phyloP scores from a whole-genome alignment of 2,329 filamentous ascomycete species.

The Xylaria polymorpha region DNA sequence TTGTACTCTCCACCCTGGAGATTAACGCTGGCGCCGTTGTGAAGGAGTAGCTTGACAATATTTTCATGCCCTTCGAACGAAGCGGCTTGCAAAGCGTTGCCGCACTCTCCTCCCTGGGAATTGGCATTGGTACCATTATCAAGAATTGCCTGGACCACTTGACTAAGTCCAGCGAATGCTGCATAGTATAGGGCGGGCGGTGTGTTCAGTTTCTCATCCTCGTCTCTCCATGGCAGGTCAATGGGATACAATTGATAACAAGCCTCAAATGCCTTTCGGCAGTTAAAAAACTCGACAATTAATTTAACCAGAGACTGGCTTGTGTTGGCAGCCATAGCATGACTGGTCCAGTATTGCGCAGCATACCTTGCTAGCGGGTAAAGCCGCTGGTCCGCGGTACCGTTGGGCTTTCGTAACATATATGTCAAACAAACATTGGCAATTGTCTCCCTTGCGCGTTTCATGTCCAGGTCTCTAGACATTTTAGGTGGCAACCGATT shows the following conservation, averaged over 20 bases:
- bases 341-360: neutral
- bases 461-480: neutral
- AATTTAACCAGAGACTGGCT: neutral
- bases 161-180: neutral
- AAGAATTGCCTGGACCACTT: neutral
- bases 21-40: neutral
- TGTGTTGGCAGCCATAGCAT: neutral
- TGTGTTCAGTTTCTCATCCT: no score
- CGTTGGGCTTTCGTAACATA: neutral
- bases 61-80: neutral
- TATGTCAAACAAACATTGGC: slow-evolving; percentile 14
- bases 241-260: neutral
- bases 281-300: neutral
- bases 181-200: slow-evolving; percentile 5
- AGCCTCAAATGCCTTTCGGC: neutral
- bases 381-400: neutral
- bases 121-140: no score
- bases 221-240: no score
- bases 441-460: neutral
- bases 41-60: neutral
- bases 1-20: neutral
- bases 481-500: slow-evolving; percentile 31
- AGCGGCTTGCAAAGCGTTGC: neutral
- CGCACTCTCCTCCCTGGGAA: neutral
- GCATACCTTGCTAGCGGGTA: neutral